Conservation (phyloP, 169 alveolate genomes). For the Cryptosporidium ryanae region DNA sequence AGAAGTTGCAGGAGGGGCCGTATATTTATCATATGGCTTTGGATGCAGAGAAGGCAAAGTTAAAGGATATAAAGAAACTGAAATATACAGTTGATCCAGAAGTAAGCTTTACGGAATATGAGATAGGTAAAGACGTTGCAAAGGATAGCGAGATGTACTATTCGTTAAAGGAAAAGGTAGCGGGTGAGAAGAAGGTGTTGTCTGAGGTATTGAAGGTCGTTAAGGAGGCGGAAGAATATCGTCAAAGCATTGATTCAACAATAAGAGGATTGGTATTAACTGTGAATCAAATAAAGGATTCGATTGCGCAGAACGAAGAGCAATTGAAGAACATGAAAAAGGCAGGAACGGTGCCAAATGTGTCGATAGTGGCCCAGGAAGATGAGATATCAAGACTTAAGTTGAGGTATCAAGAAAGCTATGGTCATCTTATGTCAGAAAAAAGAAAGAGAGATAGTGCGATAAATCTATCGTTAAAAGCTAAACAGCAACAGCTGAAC, state of each 20-base stretch:
- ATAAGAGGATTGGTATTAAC: conserved; percentile 37
- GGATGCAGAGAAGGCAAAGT: conserved; percentile 28
- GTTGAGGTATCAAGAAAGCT: conserved; percentile 47
- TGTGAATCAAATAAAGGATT: conserved; percentile 60
- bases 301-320: conserved; percentile 31
- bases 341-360: conserved; percentile 52
- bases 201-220: conserved; percentile 57
- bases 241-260: conserved; percentile 24
- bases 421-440: conserved; percentile 66
- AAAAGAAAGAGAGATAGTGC: conserved; percentile 68
- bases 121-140: conserved; percentile 51
- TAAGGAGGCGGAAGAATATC: conserved; percentile 54
- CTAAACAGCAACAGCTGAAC: conserved; percentile 43
- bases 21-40: conserved; percentile 37
- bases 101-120: conserved; percentile 56
- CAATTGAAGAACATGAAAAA: conserved; percentile 45
- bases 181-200: conserved; percentile 39
- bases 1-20: conserved; percentile 26
- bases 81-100: conserved; percentile 62
- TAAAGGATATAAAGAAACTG: conserved; percentile 39
- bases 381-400: conserved; percentile 64
- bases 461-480: conserved; percentile 23
- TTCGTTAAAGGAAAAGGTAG: conserved; percentile 41
- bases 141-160: conserved; percentile 52
- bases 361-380: conserved; percentile 59